Conservation (phyloP, 1,284 basidiomycete species). For the Moesziomyces sp. region DNA sequence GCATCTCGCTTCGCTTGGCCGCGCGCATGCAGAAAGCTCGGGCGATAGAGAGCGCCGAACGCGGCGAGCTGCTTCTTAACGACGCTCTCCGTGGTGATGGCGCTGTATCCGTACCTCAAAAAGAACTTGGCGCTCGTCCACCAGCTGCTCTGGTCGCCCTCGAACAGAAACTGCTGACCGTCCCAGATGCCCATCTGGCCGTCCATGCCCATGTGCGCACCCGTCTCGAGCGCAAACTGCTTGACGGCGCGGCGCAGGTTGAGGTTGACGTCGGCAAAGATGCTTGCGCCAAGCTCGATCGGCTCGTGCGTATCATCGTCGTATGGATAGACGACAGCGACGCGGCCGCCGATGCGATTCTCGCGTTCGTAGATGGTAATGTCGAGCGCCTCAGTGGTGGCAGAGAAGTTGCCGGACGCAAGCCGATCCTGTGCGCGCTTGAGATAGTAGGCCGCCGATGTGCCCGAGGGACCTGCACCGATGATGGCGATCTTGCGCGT, state of each 20-base stretch:
- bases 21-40: conserved; percentile 71
- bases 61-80: conserved; percentile 71
- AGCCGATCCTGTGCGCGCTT: conserved; percentile 69
- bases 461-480: conserved; percentile 88
- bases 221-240: conserved; percentile 31
- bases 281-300: conserved; percentile 85
- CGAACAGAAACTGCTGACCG: conserved; percentile 71
- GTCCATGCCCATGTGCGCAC: conserved; percentile 18
- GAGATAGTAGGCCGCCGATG: conserved; percentile 88
- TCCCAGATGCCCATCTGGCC: conserved; percentile 76
- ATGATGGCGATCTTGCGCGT: conserved; percentile 77
- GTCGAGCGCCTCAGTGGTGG: conserved; percentile 69
- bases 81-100: conserved; percentile 72
- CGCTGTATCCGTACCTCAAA: conserved; percentile 82
- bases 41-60: conserved; percentile 75
- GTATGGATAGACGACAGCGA: conserved; percentile 81
- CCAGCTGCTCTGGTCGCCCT: conserved; percentile 56
- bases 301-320: conserved; percentile 72
- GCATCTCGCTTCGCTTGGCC: background rate
- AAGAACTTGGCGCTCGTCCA: conserved; percentile 63
- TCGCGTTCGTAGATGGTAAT: conserved; percentile 84
- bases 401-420: conserved; percentile 4
- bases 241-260: conserved; percentile 70
- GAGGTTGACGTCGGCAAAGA: conserved; percentile 84
- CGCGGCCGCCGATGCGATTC: conserved; percentile 83